Base-by-base conservation (phyloP, 306 rosid species). In the Cucurbita ficifolia region DNA sequence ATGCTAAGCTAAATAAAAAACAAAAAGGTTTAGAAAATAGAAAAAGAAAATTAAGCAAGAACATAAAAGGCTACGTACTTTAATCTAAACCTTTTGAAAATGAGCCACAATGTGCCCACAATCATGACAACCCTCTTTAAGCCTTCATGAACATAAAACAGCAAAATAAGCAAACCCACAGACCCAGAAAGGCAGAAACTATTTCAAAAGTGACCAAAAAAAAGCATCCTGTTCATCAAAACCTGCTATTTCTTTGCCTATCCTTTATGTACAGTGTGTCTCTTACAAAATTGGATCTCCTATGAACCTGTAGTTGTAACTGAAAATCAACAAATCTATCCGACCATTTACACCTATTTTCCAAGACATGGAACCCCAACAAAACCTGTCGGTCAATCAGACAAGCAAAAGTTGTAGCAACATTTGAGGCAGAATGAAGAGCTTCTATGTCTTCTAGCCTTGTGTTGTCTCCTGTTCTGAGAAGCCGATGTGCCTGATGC, bases 221-320 rank as follows among this genome's bases (percentile, higher is more conserved):
- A 18, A 5, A 50, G n/a, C 46, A 17, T 49, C 48, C 14, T 72
- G 46, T 54, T 33, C 40, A 39, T 73, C 39, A 38, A 73, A 55
- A 55, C 40, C 75, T 11, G 48, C 54, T 65, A 13, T 54, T 12
- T 13, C 71, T 50, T 67, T 43, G 51, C 1, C 49, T 49, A 48
- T 56, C 33, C 76, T 39, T 68, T 75, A 55, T 79, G 72, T 67
- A 79, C 79, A 68, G 55, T 79, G 55, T 79, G 51, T 63, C 40
- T 60, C 55, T 7, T 19, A 72, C 72, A 53, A 65, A 74, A 56
- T 35, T 51, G 33, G 17, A 51, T 17, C 14, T 46, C 57, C 72
- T 75, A 16, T 48, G 59, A 75, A 48, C 8, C 58, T 75, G 59
- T 75, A 67, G 57, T 49, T 48, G 33, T 33, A 46, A 35, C 3